A percentile compares a stretch with the other conserved stretches of the same genome.
phyloP scores from a whole-genome alignment of 768 basidiomycete genomes.

The Lentinula edodes region DNA sequence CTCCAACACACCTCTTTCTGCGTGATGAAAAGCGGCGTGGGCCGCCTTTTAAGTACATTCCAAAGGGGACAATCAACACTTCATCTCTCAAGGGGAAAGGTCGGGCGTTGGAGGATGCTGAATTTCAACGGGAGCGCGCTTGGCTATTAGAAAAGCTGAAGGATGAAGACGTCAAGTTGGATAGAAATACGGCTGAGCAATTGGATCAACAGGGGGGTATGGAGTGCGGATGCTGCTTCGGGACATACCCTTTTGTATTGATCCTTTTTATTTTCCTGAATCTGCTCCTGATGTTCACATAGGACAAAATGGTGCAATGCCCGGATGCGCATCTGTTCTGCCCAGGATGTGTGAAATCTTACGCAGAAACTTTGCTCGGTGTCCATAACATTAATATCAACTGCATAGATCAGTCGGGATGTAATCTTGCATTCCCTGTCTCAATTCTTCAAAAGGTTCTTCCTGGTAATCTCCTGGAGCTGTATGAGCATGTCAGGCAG shows the following conservation, averaged over 20 bases:
- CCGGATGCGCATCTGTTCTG: conserved; percentile 90
- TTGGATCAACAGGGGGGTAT: conserved; percentile 49
- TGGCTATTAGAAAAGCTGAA: conserved; percentile 40
- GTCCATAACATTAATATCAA: conserved; percentile 53
- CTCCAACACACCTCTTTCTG: conserved; percentile 56
- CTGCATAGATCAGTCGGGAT: conserved; percentile 83
- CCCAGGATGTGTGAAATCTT: conserved; percentile 57
- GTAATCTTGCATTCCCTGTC: conserved; percentile 60
- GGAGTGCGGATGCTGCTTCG: conserved; percentile 88
- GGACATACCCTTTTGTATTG: conserved; percentile 64
- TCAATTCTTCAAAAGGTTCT: conserved; percentile 69
- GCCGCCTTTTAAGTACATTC: conserved; percentile 28
- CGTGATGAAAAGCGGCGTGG: conserved; percentile 27
- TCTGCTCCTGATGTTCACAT: not conserved
- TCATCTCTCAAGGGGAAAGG: conserved; percentile 32
- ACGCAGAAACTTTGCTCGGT: conserved; percentile 64
- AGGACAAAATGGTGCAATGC: conserved; percentile 87
- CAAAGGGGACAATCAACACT: conserved; percentile 24
- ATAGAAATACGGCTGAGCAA: conserved; percentile 25
- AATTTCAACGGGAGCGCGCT: conserved; percentile 38
- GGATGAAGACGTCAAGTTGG: conserved; percentile 19
- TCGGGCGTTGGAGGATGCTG: conserved; percentile 32
- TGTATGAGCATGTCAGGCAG: conserved; percentile 74
- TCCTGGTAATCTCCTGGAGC: conserved; percentile 53
- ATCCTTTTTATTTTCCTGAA: not conserved